A percentile compares a stretch with the other conserved stretches of the same genome.
Evolutionary conservation across 2,329 filamentous ascomycete species (phyloP).

Genomic region (Chalara sp.): DNA sequence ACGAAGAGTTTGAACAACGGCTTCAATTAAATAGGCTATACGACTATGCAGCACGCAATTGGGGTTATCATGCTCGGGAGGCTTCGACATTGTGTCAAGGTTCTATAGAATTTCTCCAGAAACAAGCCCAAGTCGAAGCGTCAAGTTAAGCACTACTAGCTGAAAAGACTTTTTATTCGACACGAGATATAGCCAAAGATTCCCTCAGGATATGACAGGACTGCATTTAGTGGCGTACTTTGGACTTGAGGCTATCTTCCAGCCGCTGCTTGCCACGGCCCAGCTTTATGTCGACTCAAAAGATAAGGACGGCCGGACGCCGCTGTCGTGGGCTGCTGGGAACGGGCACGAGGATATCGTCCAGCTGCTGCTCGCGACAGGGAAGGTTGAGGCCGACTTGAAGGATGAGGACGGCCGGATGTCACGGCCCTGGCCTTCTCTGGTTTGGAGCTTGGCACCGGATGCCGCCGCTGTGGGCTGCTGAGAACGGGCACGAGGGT

Average conservation of each 20-base stretch:
- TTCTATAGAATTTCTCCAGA: not conserved
- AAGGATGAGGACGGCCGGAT: no score
- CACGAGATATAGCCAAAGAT: not conserved
- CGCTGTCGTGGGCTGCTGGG: no score
- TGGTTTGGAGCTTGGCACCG: no score
- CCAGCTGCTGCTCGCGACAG: no score
- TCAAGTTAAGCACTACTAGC: not conserved
- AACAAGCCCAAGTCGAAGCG: not conserved
- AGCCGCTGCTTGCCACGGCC: not conserved
- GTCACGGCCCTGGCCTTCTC: no score
- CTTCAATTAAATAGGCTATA: conserved; percentile 20
- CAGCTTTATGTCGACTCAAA: not conserved
- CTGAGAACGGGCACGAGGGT: no score
- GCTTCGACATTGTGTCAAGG: not conserved
- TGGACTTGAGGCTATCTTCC: not conserved
- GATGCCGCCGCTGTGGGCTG: no score
- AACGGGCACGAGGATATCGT: no score
- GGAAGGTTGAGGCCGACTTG: no score
- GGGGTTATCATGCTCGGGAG: conserved; percentile 28
- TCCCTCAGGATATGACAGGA: not conserved
- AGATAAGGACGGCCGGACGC: no score
- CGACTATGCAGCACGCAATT: conserved; percentile 27
- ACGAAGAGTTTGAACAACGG: conserved; percentile 19
- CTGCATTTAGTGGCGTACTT: not conserved
- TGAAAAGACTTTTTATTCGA: not conserved